phyloP scores from a whole-genome alignment of 208 protist genomes.

The Acanthamoeba triangularis region DNA sequence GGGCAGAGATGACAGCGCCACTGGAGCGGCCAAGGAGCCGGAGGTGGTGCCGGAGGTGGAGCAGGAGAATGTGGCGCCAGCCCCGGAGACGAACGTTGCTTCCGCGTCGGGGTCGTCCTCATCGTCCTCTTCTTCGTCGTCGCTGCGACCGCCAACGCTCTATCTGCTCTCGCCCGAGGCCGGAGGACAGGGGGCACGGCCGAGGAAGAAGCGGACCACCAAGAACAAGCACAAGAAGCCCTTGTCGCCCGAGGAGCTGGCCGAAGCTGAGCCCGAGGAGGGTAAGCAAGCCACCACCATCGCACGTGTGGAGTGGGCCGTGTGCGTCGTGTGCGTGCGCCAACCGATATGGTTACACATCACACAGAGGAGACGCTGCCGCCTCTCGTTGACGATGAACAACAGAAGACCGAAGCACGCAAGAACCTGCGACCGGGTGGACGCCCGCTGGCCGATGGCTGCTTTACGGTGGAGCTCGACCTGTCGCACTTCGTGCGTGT shows the following conservation, averaged over 20 bases:
- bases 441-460: slow-evolving; percentile 29
- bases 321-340: too few species aligned
- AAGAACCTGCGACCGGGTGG: slow-evolving; percentile 2
- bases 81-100: not conserved
- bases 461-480: slow-evolving; percentile 49
- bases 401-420: not conserved
- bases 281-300: not conserved
- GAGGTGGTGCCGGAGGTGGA: not conserved
- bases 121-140: not conserved
- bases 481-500: slow-evolving; percentile 48
- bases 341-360: too few species aligned
- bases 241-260: not conserved
- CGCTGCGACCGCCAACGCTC: not conserved
- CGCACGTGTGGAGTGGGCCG: not conserved
- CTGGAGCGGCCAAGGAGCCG: too few species aligned
- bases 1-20: too few species aligned
- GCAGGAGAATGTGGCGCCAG: not conserved
- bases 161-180: slow-evolving; percentile 43
- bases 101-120: not conserved
- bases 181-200: not conserved
- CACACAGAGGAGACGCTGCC: not conserved
- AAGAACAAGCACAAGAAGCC: slow-evolving; percentile 7
- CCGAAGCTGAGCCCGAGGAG: slow-evolving; percentile 22
- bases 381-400: not conserved
- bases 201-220: not conserved